A percentile compares a stretch with the other conserved stretches of the same genome.
phyloP scores from a whole-genome alignment of 208 protist genomes.

The Trypanosoma vivax region DNA sequence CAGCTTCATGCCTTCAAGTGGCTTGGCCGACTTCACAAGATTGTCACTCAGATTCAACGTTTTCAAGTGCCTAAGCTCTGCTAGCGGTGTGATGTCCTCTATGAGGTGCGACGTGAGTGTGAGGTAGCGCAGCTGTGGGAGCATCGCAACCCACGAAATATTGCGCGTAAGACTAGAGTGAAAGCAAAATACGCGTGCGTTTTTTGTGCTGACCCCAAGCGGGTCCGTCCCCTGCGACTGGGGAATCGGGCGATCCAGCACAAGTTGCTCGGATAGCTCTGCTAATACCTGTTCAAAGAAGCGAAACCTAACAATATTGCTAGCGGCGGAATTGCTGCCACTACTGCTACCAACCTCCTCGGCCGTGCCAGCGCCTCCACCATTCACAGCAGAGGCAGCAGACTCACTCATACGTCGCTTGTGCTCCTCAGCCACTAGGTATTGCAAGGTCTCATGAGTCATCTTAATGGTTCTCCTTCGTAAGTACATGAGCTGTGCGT shows the following conservation, averaged over 20 bases:
- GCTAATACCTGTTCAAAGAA: conserved; percentile 18
- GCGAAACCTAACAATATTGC: background rate
- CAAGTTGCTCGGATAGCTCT: conserved; percentile 1
- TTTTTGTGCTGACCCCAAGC: background rate
- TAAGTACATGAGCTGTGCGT: conserved; percentile 1
- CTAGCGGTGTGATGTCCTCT: conserved; percentile 37
- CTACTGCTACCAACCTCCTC: background rate
- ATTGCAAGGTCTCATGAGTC: conserved; percentile 6
- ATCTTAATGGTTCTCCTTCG: conserved; percentile 14
- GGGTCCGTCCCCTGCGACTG: background rate
- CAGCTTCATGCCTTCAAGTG: conserved; percentile 34
- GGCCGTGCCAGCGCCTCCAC: background rate
- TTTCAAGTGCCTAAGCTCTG: conserved; percentile 39
- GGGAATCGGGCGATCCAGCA: background rate
- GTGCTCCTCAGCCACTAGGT: conserved; percentile 17
- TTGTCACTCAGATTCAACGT: conserved; percentile 73
- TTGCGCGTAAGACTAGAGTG: conserved; percentile 11
- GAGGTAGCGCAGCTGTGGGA: conserved; percentile 32
- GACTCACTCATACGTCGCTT: conserved; percentile 1
- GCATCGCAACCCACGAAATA: conserved; percentile 22
- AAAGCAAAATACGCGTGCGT: conserved; percentile 17
- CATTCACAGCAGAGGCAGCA: background rate
- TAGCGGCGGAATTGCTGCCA: background rate
- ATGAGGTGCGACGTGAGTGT: conserved; percentile 47
- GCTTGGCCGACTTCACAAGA: conserved; percentile 36